Evolutionary conservation across 2,329 filamentous ascomycete species (phyloP).

Genomic region (Annulohypoxylon truncatum): DNA sequence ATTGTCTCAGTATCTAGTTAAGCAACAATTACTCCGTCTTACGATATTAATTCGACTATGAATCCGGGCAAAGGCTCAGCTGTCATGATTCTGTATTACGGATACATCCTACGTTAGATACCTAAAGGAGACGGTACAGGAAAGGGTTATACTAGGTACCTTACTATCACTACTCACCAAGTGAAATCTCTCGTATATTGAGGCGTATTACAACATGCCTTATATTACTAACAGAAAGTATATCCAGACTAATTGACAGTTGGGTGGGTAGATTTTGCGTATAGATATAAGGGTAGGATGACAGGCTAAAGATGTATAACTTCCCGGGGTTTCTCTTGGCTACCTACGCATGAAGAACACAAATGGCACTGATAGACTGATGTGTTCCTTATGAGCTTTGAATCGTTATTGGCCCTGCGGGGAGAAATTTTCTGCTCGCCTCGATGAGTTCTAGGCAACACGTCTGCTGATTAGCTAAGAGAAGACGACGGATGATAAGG

Average conservation of each 20-base stretch:
- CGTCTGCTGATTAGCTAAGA: neutral
- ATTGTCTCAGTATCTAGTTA: too few relatives aligned
- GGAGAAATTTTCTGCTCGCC: neutral
- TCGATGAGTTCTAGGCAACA: neutral
- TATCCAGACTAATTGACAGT: conserved; percentile 4
- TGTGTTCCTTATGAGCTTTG: neutral
- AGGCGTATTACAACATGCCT: neutral
- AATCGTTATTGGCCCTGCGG: neutral
- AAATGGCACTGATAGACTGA: neutral
- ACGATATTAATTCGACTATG: neutral
- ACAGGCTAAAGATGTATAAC: neutral
- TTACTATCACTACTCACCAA: neutral
- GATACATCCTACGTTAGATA: neutral
- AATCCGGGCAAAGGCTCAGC: conserved; percentile 7
- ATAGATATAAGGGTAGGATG: neutral
- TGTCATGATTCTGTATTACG: conserved; percentile 1
- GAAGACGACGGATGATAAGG: too few relatives aligned
- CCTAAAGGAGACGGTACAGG: neutral
- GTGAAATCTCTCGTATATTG: neutral
- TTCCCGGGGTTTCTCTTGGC: neutral
- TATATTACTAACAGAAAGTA: neutral
- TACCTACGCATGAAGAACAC: neutral
- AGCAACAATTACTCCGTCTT: conserved; percentile 7
- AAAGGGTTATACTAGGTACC: neutral
- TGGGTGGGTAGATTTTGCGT: conserved; percentile 21